Conservation (phyloP, 768 basidiomycete genomes). For the Psilocybe cubensis region DNA sequence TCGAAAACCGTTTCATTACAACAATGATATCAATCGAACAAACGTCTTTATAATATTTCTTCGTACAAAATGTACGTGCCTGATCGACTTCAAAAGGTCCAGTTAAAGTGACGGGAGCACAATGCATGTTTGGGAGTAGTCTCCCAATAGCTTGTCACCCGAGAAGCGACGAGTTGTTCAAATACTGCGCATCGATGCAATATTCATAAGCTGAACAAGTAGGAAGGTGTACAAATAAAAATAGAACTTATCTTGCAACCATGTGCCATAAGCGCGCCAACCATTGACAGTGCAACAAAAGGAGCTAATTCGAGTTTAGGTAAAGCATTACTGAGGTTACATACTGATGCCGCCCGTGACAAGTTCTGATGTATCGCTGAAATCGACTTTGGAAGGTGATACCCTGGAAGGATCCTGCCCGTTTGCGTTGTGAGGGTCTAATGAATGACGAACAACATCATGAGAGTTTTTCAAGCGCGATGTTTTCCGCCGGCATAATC, state of each 20-base stretch:
- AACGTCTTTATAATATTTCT: constrained; percentile 2
- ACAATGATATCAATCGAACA: background rate
- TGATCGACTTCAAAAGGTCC: constrained; percentile 13
- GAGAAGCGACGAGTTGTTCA: constrained; percentile 1
- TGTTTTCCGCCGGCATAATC: constrained; percentile 17
- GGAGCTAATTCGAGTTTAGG: constrained; percentile 19
- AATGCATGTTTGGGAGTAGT: constrained; percentile 12
- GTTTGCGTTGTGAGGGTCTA: constrained; percentile 13
- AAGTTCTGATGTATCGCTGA: constrained; percentile 17
- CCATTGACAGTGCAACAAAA: constrained; percentile 20
- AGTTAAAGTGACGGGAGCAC: constrained; percentile 9
- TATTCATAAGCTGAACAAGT: constrained; percentile 15
- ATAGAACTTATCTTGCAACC: constrained; percentile 18
- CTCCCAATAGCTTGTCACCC: constrained; percentile 17
- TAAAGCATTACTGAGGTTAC: constrained; percentile 7
- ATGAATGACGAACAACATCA: constrained; percentile 13
- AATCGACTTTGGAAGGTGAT: constrained; percentile 15
- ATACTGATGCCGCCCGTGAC: constrained; percentile 22
- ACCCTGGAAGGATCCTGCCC: constrained; percentile 9
- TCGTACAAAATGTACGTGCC: constrained; percentile 11
- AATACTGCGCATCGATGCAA: constrained; percentile 22
- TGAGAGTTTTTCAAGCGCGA: constrained; percentile 3
- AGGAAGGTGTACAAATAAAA: constrained; percentile 7
- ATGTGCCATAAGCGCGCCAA: constrained; percentile 24
- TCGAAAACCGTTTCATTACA: background rate